Percentiles rank a stretch among this genome's conserved stretches.
Evolutionary conservation across 75 land plant genomes (phyloP).

Genomic region (Sequoia sempervirens): DNA sequence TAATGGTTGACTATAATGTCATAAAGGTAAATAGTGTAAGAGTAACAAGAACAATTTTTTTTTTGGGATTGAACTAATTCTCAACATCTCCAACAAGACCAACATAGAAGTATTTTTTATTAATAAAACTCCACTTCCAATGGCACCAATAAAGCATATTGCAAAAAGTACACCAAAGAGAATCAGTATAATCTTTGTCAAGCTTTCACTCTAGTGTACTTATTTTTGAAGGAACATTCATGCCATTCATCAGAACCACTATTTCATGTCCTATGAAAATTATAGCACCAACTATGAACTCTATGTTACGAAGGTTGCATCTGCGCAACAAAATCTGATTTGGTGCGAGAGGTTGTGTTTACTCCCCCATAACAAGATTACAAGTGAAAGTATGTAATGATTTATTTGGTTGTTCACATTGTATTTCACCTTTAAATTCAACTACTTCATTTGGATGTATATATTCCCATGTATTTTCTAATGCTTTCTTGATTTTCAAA

Average conservation of each 20-base stretch:
- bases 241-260: constrained; percentile 99
- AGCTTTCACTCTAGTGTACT: constrained; percentile 94
- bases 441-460: no score
- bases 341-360: no score
- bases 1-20: constrained; percentile 90
- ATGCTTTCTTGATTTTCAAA: no score
- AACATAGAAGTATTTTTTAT: constrained; percentile 71
- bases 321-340: no score
- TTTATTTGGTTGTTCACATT: no score
- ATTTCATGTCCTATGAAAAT: constrained; percentile 96
- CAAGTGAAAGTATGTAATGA: no score
- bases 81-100: constrained; percentile 52
- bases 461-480: no score
- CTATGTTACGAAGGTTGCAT: constrained; percentile 93
- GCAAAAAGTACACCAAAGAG: constrained; percentile 69
- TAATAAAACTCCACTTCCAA: constrained; percentile 93
- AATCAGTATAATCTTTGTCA: constrained; percentile 85
- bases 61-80: constrained; percentile 78
- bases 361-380: no score
- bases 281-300: constrained; percentile 83
- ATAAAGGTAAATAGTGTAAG: constrained; percentile 85
- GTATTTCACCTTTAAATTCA: no score
- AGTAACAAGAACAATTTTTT: constrained; percentile 69
- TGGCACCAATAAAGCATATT: constrained; percentile 90
- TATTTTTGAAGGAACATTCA: constrained; percentile 98